Base-by-base conservation (phyloP, 2,329 filamentous ascomycete species). In the Furcasterigmium furcatum region DNA sequence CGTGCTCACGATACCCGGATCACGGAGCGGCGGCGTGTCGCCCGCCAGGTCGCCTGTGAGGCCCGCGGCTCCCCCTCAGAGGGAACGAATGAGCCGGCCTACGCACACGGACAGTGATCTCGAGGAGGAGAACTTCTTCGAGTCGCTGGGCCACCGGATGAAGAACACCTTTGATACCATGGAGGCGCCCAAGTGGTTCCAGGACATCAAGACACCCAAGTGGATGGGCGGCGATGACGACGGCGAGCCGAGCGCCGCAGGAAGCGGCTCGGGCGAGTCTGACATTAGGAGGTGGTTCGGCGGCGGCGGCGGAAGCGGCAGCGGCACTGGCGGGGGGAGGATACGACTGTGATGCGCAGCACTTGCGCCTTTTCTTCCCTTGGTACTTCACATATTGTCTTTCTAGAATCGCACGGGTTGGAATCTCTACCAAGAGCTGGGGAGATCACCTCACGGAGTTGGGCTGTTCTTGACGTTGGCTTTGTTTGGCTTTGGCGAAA, bases 151-250 rank as follows among this genome's bases (percentile, higher is more conserved):
- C 0, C 88, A 95, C 60, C 79, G 92, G 29, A 84, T 99, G 56
- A 88, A 85, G 66, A 99, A 99, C 59, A 97, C 94, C 0, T 82
- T 97, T 43, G 92, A 97, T 50, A 87, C 83, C 1, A 77, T 90
- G 2, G 86, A 91, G 43, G 77, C 85, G 24, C 92, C 94, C 0
- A 84, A 84, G 52, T 97, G 91, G 91, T 71, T 96, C 52, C 79
- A 83, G 55, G 85, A 88, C 21, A 80, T 91, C 64, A 88, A 85
- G 64, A 81, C 85, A 59, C 90, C 89, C 5, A 86, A 83, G 57
- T 95, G 90, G 90, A 87, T 94, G 81, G 79, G 81, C 16, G 79
- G 78, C 20, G 77, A 80, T 43, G 75, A 75, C 10, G 70, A 67
- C n/a, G n/a, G 12, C 14, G 63, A 55, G 14, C 57, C 48, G 16